Evolutionary conservation across 192 early-diverging fungal genomes (phyloP).

Genomic region (Lunasporangiospora selenospora): DNA sequence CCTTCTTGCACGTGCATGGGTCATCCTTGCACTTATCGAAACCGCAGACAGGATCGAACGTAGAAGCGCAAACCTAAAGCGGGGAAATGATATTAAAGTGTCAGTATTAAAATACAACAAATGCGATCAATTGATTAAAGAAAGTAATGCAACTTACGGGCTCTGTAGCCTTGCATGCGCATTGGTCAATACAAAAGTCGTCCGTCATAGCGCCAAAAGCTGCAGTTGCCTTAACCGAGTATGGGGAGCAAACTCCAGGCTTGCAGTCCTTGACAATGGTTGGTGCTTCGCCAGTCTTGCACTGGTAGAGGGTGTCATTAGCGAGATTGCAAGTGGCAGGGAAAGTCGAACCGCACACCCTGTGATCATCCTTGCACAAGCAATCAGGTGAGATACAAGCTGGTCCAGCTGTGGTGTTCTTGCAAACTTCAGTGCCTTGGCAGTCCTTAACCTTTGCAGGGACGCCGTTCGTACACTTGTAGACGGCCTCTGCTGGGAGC

Average conservation of each 20-base stretch:
- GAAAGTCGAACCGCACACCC: conserved; percentile 1
- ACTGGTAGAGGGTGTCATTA: not conserved
- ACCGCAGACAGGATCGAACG: not conserved
- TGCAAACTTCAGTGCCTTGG: not conserved
- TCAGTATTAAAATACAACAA: not conserved
- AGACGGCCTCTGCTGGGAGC: not conserved
- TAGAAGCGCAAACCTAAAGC: not conserved
- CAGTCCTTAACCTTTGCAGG: not conserved
- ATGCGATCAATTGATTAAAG: too few relatives aligned
- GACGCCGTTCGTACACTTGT: not conserved
- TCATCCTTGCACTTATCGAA: not conserved
- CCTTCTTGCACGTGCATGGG: not conserved
- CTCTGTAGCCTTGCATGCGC: not conserved
- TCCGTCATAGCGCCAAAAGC: not conserved
- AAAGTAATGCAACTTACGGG: not conserved
- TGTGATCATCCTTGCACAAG: not conserved
- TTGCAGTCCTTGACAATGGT: not conserved
- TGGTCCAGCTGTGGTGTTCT: not conserved
- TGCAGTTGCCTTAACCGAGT: not conserved
- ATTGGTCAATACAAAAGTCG: conserved; percentile 11
- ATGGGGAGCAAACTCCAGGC: conserved; percentile 6
- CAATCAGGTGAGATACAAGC: conserved; percentile 1
- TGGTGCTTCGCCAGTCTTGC: not conserved
- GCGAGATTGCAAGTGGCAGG: not conserved
- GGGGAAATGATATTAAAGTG: not conserved